Percentiles rank a stretch among this genome's conserved stretches.
These are phyloP conservation scores for Amaranthus tricolor DNA, from an alignment of 179 eudicot genomes.

Conservation along the genomic window DNA sequence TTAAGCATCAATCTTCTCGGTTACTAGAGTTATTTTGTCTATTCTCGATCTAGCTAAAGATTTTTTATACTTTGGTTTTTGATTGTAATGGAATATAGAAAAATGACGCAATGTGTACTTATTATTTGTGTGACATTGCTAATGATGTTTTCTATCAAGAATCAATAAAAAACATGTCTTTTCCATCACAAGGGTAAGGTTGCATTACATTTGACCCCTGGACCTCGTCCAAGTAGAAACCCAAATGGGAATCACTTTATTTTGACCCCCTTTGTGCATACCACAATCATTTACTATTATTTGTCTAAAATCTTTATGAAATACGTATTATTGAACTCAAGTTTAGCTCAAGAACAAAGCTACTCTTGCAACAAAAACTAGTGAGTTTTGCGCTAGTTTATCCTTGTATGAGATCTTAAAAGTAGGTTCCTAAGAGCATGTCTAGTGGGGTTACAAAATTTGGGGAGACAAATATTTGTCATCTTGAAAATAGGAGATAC, in stretches of 20 bases:
- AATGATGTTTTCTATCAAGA: too few relatives aligned
- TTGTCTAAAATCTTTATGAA: not conserved
- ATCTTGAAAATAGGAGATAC: too few relatives aligned
- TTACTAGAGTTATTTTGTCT: not conserved
- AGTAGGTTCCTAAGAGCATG: not conserved
- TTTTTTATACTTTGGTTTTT: not conserved
- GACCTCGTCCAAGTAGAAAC: too few relatives aligned
- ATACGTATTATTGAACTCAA: not conserved
- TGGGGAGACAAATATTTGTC: too few relatives aligned
- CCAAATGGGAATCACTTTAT: not conserved
- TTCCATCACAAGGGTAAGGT: not conserved
- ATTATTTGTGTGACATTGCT: too few relatives aligned
- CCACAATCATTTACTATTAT: not conserved
- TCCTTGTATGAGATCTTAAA: not conserved
- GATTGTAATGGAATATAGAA: too few relatives aligned
- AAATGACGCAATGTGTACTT: too few relatives aligned
- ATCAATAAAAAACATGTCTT: not conserved
- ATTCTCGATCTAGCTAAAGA: not conserved
- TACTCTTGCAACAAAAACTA: not conserved
- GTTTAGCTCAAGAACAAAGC: not conserved
- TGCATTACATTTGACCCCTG: too few relatives aligned
- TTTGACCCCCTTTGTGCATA: not conserved
- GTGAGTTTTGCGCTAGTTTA: not conserved
- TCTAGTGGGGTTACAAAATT: too few relatives aligned
- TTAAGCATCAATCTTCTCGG: not conserved